Base-by-base conservation (phyloP, 2,329 filamentous ascomycete species). In the Capronia coronata region DNA sequence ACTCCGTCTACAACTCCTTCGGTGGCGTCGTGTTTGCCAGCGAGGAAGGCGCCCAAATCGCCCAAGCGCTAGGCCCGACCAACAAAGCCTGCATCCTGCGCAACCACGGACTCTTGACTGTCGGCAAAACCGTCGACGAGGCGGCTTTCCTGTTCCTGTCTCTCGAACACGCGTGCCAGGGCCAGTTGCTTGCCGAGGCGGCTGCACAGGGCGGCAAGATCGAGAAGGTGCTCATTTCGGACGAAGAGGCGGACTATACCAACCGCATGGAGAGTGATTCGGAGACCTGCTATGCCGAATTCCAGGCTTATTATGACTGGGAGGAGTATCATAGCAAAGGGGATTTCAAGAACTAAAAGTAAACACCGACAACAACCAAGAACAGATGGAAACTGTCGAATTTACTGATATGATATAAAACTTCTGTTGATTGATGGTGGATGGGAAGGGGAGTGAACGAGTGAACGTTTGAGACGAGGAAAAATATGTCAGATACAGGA, bases 41-140 rank as follows among this genome's bases (percentile, higher is more conserved):
- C 11, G 78, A 78, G 48, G 84, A 88, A 63, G 83, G 83, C 1
- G 67, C 74, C 58, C 71, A 75, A 32, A 79, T 88, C 55, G 83
- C 83, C 1, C 41, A 50, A 13, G 55, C 59, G 0, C 51, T 67
- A 8, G 64, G 63, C 0, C 42, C 52, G 4, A 58, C 45, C 0
- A 49, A 52, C 2, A 59, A 57, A 32, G 55, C 41, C 4, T 22
- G 60, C 2, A 61, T 66, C 1, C 38, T 66, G 25, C 61, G 61
- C 29, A 67, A 67, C 40, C 64, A 67, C 41, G 64, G 73, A 2
- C 55, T 75, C 11, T 55, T 76, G 43, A 86, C 82, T 0, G 83
- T 86, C 0, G 84, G 85, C 3, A 61, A 65, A 3, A 88, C 84
- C 0, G 83, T 88, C 1, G 84, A 88, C 61, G 84, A 88, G 66